These are phyloP conservation scores for Scutellaria baicalensis DNA, from an alignment of 257 asterid genomes.

Conservation along the genomic window DNA sequence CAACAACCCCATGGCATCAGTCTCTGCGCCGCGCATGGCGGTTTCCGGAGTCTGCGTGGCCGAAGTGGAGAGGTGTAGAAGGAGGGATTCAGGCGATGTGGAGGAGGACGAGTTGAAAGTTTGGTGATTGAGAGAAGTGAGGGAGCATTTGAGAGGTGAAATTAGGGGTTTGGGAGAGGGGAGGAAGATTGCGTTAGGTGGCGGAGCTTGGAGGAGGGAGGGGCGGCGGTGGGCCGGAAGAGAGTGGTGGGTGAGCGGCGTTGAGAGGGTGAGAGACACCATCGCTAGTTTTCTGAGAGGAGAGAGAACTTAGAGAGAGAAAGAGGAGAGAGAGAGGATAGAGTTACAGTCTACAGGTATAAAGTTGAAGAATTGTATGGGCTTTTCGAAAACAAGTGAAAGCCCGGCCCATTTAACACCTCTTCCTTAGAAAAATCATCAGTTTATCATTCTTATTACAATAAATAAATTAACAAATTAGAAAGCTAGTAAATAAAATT, in stretches of 20 bases:
- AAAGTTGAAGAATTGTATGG: not conserved
- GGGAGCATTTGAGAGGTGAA: slow-evolving; percentile 38
- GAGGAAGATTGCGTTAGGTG: slow-evolving; percentile 6
- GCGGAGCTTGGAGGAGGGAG: slow-evolving; percentile 15
- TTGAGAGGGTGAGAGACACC: slow-evolving; percentile 59
- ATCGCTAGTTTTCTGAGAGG: slow-evolving; percentile 31
- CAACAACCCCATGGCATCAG: slow-evolving; percentile 76
- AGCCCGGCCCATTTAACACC: not conserved
- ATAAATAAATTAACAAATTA: no score
- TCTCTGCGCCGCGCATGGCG: slow-evolving; percentile 67
- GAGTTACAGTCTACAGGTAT: not conserved
- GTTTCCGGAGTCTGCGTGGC: slow-evolving; percentile 51
- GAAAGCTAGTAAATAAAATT: no score
- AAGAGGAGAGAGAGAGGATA: slow-evolving; percentile 17
- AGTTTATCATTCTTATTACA: no score
- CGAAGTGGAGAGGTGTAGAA: slow-evolving; percentile 29
- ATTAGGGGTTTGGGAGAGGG: slow-evolving; percentile 10
- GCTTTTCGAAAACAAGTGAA: not conserved
- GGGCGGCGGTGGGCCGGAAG: slow-evolving; percentile 19
- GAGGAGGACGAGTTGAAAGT: slow-evolving; percentile 15
- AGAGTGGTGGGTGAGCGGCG: slow-evolving; percentile 34
- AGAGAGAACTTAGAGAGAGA: no score
- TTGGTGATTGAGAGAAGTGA: slow-evolving; percentile 25
- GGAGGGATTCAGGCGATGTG: slow-evolving; percentile 30
- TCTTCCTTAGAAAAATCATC: not conserved